These are phyloP conservation scores for Cladophialophora chaetospira DNA, from an alignment of 2,329 filamentous ascomycete species.

Conservation along the genomic window DNA sequence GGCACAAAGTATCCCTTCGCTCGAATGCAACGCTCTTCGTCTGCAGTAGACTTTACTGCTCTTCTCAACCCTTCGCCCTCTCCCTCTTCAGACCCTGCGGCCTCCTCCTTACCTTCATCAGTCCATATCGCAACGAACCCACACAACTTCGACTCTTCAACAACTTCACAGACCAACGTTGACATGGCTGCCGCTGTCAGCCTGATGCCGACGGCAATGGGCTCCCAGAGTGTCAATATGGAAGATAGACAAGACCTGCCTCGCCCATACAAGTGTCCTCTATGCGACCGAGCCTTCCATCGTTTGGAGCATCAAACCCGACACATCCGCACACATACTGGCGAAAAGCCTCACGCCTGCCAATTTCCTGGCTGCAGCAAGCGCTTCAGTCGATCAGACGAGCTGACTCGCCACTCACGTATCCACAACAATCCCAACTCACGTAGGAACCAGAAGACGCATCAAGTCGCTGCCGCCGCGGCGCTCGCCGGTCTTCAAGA, in stretches of 20 bases:
- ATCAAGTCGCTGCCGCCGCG: constrained; percentile 61
- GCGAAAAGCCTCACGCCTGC: constrained; percentile 97
- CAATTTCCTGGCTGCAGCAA: constrained; percentile 95
- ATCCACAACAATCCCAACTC: constrained; percentile 99
- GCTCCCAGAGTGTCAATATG: constrained; percentile 57
- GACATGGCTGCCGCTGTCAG: constrained; percentile 49
- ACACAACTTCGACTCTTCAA: constrained; percentile 6
- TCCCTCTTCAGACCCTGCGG: constrained; percentile 6
- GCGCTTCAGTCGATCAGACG: constrained; percentile 93
- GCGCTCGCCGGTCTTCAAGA: constrained; percentile 58
- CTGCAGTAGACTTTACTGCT: constrained; percentile 34
- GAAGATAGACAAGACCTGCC: constrained; percentile 78
- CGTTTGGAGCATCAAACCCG: constrained; percentile 89
- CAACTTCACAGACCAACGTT: constrained; percentile 34
- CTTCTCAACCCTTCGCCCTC: constrained; percentile 32
- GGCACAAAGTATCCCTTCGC: constrained; percentile 25
- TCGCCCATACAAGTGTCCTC: constrained; percentile 94
- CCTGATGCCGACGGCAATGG: constrained; percentile 48
- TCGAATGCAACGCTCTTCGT: constrained; percentile 35
- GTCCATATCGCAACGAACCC: constrained; percentile 10
- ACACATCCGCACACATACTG: constrained; percentile 95
- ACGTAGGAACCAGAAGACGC: constrained; percentile 83
- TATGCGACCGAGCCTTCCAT: constrained; percentile 98
- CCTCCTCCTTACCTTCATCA: constrained; percentile 27
- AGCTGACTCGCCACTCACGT: constrained; percentile 92